Conservation (phyloP, 805 yeast genomes). For the Torulaspora microellipsoides region DNA sequence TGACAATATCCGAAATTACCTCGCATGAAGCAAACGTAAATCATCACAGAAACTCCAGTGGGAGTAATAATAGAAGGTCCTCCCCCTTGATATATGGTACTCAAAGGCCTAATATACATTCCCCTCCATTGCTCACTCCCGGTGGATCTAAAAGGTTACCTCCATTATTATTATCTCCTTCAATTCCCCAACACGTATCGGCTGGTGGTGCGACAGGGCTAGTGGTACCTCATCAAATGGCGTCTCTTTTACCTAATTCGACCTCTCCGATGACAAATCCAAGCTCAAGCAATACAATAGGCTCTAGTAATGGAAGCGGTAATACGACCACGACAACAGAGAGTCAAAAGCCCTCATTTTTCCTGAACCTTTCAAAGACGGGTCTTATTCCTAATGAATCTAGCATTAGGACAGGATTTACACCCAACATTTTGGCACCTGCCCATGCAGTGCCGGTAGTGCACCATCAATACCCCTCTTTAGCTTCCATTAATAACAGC, state of each 20-base stretch:
- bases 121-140: conserved; percentile 50
- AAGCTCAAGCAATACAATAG: conserved; percentile 2
- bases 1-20: conserved; percentile 5
- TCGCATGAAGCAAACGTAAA: conserved; percentile 1
- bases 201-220: background rate
- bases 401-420: conserved; percentile 62
- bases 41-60: conserved; percentile 15
- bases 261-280: background rate
- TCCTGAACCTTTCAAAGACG: conserved; percentile 36
- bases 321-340: conserved; percentile 3
- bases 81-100: conserved; percentile 10
- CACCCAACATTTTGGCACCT: conserved; percentile 50
- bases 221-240: conserved; percentile 1
- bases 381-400: conserved; percentile 79
- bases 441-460: conserved; percentile 1
- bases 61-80: conserved; percentile 1
- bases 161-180: conserved; percentile 30
- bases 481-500: conserved; percentile 15
- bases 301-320: background rate
- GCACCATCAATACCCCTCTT: conserved; percentile 15
- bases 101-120: conserved; percentile 25
- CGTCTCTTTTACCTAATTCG: background rate
- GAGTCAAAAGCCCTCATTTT: conserved; percentile 18
- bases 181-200: conserved; percentile 8
- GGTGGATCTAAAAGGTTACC: conserved; percentile 55